Conservation (phyloP, 2,329 filamentous ascomycete species). For the Aspergillus neoniger region DNA sequence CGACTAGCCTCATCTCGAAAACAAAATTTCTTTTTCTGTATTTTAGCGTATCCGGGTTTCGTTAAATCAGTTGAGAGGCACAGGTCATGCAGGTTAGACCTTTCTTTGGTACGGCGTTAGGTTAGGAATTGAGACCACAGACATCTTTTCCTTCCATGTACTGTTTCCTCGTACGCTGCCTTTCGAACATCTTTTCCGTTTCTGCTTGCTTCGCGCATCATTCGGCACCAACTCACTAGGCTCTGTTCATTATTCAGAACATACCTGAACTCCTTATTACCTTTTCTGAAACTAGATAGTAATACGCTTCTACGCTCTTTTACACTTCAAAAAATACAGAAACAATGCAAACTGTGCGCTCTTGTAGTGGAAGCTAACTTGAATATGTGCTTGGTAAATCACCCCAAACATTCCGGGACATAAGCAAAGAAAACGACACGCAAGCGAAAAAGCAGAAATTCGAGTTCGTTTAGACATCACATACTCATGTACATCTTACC, state of each 20-base stretch:
- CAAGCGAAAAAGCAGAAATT: slow-evolving; percentile 23
- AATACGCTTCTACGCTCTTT: too few species aligned
- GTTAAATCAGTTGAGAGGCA: background rate
- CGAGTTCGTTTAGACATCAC: slow-evolving; percentile 38
- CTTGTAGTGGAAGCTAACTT: background rate
- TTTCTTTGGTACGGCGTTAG: slow-evolving; percentile 6
- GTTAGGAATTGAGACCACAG: background rate
- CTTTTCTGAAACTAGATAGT: background rate
- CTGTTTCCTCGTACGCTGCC: background rate
- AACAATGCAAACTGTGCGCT: background rate
- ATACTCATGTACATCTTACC: slow-evolving; percentile 44
- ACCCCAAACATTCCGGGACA: slow-evolving; percentile 10
- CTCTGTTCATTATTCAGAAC: slow-evolving; percentile 4
- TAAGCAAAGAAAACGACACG: slow-evolving; percentile 18
- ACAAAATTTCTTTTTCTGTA: background rate
- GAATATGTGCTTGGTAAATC: background rate
- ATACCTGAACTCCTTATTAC: slow-evolving; percentile 21
- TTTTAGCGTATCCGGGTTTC: background rate
- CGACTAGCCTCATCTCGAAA: slow-evolving; percentile 56
- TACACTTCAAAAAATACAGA: background rate
- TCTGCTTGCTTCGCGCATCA: background rate
- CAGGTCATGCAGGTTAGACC: background rate
- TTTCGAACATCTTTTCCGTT: background rate
- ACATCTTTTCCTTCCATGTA: background rate
- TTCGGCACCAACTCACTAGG: background rate